Conservation (phyloP, 2,329 filamentous ascomycete species). For the Coniochaeta prunicola region DNA sequence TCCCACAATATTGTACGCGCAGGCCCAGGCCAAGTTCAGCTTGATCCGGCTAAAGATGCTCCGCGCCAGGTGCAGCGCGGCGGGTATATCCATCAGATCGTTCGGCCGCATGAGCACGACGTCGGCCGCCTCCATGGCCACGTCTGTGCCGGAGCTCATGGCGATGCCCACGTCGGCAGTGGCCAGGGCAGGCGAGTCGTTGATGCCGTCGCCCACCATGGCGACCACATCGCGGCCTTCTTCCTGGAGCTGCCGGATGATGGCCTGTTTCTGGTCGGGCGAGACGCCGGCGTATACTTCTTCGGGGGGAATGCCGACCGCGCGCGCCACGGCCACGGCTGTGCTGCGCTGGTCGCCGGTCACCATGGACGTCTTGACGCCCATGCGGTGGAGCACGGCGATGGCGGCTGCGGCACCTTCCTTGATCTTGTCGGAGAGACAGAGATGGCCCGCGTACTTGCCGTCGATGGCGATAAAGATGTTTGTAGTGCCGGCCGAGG, state of each 20-base stretch:
- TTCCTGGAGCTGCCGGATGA: slow-evolving; percentile 49
- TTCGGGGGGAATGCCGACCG: slow-evolving; percentile 70
- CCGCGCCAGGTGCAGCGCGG: slow-evolving; percentile 71
- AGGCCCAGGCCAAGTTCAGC: slow-evolving; percentile 87
- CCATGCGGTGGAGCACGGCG: slow-evolving; percentile 74
- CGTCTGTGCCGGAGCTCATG: slow-evolving; percentile 86
- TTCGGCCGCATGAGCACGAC: slow-evolving; percentile 92
- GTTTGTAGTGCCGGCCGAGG: slow-evolving; percentile 68
- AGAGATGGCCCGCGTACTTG: slow-evolving; percentile 72
- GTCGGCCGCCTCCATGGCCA: slow-evolving; percentile 95
- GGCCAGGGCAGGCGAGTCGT: slow-evolving; percentile 91
- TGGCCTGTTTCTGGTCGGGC: slow-evolving; percentile 83
- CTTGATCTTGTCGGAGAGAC: slow-evolving; percentile 86
- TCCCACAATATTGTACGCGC: slow-evolving; percentile 84
- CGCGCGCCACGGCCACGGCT: slow-evolving; percentile 72
- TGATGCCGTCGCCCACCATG: slow-evolving; percentile 98
- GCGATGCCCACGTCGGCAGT: slow-evolving; percentile 91
- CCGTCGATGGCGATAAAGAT: slow-evolving; percentile 88
- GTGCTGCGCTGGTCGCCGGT: slow-evolving; percentile 87
- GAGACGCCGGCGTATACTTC: slow-evolving; percentile 83
- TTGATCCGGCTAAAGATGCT: slow-evolving; percentile 91
- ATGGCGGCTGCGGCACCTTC: slow-evolving; percentile 76
- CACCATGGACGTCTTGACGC: slow-evolving; percentile 82
- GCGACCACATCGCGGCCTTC: slow-evolving; percentile 58
- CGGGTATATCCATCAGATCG: slow-evolving; percentile 88